Evolutionary conservation across 2,329 filamentous ascomycete species (phyloP), one percentile per base, ranked within the genome.

Genomic region (Claviceps sp.): DNA sequence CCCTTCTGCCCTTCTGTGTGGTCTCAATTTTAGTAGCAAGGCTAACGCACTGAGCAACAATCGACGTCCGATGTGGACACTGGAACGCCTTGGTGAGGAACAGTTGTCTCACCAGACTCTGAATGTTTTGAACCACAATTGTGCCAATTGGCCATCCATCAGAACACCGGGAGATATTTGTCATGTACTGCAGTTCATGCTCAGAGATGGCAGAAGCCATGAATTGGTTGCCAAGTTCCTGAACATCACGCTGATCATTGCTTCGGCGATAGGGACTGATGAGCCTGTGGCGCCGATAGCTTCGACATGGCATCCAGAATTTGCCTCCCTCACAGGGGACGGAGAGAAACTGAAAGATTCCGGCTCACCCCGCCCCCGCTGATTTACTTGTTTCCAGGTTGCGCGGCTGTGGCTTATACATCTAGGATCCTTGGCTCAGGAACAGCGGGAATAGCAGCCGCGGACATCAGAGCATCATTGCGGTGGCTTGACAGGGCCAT

Each of bases 31-130:
- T 42, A 45, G 48, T 50, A 26, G 45, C 14, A 26, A 36, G 42
- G 22, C 26, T 53, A 38, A 38, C 22, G 34, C 34, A 36, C 39
- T 26, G 34, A 26, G 40, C 45, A 22, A 46, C 22, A 38, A n/a
- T 22, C 20, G 23, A 23, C 20, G 36, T 45, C 49, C n/a, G 23
- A 45, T 48, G 56, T 54, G 56, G 29, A 34, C 29, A 34, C 29
- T 34, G 29, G 56, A 43, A 55, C 53, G 53, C 51, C 53, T 62
- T 57, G 58, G 56, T 53, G 56, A 56, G 56, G 58, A 59, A 54
- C 49, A 23, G 40, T 9, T 66, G 64, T 66, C 61, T 65, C 58
- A 65, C 54, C 36, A 56, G 45, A 29, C 50, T 54, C 49, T 43
- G 56, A 34, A 55, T 55, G 56, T 58, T 62, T 59, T 54, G 53